Base-by-base conservation (phyloP, 371 early-diverging fungal species). In the Rhizopus microsporus region DNA sequence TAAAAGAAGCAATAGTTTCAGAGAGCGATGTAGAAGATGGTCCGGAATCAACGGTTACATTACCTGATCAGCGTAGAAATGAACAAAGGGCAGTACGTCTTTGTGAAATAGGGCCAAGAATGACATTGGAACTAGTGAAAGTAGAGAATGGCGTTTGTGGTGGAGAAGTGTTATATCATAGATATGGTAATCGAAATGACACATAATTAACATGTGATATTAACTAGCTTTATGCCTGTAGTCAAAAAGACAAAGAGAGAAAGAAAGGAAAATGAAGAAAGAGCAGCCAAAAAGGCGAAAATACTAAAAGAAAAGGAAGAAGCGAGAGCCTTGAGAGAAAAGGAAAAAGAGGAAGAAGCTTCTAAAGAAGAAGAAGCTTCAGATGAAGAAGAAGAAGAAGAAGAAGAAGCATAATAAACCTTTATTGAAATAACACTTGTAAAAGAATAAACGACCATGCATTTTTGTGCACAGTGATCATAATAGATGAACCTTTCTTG, bases 1-100 rank as follows among this genome's bases (percentile, higher is more conserved):
- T 93, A 51, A 83, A 88, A 51, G 93, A 93, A 58, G 94, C 93
- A 0, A 83, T 84, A 67, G 88, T 92, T 3, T 89, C 93, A 2
- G 96, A 96, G 60, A 92, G 92, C 62, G 97, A 97, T 68, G 89
- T 92, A 1, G 97, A 97, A 65, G 96, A 96, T 62, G 94, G 88
- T 3, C 87, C 90, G 29, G 89, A 90, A 44, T 72, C 79, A 1
- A 85, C 87, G 15, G 92, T 98, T 8, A 88, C 89, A 4, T 71
- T 98, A 51, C 74, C 92, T 3, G 86, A 83, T 55, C 91, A 93
- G 69, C 73, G 79, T 60, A 75, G 71, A 61, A 77, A 89, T 60
- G 90, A 93, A 60, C 92, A 93, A 65, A 81, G 96, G 34, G 93
- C 94, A 0, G 86, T 98, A 17, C 82, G 88, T 31, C 74, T 98